Base-by-base conservation (phyloP, 2,329 filamentous ascomycete species). In the Exophiala spinifera region DNA sequence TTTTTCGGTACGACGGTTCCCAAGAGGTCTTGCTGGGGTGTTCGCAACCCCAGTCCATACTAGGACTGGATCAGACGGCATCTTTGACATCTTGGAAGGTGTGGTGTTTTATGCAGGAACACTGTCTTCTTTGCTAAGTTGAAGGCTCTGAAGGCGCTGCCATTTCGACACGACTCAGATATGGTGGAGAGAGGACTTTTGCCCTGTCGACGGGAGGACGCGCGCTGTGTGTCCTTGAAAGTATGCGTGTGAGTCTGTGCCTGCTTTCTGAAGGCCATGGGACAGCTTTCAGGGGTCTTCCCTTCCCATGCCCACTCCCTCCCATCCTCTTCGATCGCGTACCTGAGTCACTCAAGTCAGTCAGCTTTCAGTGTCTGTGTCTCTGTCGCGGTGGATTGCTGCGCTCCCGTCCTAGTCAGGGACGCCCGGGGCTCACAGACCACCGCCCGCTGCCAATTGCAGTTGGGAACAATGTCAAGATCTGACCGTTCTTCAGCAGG, bases 341-440 rank as follows among this genome's bases (percentile, higher is more conserved):
- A 44, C 42, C 42, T 44, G 42, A 44, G 42, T 44, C 42, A 44
- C n/a, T 39, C 36, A 44, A 44, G 23, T 44, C 42, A 44, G 11
- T 44, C 21, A 13, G 23, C 36, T 10, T 39, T 39, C 36, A 39
- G 36, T 39, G 36, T 39, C 36, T 15, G 36, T 39, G 36, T 39
- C 36, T 15, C 3, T 23, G 42, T 23, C 21, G 19, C 19, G 11
- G 42, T 23, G 21, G 23, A 21, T 31, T 6, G 8, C 28, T 31
- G 28, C 28, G 3, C 28, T 31, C 28, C 28, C 28, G 28, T 6
- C 7, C 28, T 31, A n/a, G 23, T 44, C 42, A 44, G 20, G 42
- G 42, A 42, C 17, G 14, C 21, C 15, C 17, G n/a, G 23, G 42
- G 19, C 42, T 44, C 19, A 20, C 42, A 44, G n/a, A 44, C 42